A percentile compares a stretch with the other conserved stretches of the same genome.
Conservation (phyloP, 768 basidiomycete genomes). For the Boletellus ananiceps region DNA sequence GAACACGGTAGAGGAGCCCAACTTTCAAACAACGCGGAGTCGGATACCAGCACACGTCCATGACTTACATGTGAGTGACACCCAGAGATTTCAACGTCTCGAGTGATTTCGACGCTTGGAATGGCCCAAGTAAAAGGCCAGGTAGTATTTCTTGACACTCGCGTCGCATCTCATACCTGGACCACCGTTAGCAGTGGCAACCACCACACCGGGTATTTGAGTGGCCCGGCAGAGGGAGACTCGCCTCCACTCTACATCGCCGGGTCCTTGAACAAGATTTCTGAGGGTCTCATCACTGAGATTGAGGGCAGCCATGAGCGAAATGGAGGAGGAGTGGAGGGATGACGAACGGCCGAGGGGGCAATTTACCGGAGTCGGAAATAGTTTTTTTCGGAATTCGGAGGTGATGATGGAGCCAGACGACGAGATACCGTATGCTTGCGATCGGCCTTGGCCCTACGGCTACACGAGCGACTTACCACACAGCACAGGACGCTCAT, state of each 20-base stretch:
- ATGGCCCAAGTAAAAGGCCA: conserved; percentile 78
- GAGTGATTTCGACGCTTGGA: conserved; percentile 81
- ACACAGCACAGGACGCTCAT: conserved; percentile 27
- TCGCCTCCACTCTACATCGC: conserved; percentile 82
- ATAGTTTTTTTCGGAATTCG: conserved; percentile 24
- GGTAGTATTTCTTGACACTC: conserved; percentile 91
- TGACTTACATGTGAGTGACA: conserved; percentile 75
- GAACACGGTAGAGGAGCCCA: neutral
- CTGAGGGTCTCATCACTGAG: conserved; percentile 41
- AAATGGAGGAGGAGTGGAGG: neutral
- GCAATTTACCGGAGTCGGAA: conserved; percentile 15
- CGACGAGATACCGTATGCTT: conserved; percentile 57
- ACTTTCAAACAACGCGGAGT: neutral
- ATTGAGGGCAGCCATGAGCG: conserved; percentile 19
- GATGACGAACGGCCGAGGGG: conserved; percentile 2
- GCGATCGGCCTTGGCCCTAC: conserved; percentile 5
- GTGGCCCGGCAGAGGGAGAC: conserved; percentile 14
- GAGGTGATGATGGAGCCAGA: conserved; percentile 42
- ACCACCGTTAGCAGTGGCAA: conserved; percentile 9
- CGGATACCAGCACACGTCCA: neutral
- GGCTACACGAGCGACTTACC: conserved; percentile 6
- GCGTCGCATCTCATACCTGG: conserved; percentile 91
- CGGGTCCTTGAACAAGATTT: conserved; percentile 70
- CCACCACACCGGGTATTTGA: neutral
- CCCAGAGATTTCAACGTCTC: conserved; percentile 58